phyloP scores from a whole-genome alignment of 2,329 filamentous ascomycete genomes.

The Knoxdaviesia capensis region DNA sequence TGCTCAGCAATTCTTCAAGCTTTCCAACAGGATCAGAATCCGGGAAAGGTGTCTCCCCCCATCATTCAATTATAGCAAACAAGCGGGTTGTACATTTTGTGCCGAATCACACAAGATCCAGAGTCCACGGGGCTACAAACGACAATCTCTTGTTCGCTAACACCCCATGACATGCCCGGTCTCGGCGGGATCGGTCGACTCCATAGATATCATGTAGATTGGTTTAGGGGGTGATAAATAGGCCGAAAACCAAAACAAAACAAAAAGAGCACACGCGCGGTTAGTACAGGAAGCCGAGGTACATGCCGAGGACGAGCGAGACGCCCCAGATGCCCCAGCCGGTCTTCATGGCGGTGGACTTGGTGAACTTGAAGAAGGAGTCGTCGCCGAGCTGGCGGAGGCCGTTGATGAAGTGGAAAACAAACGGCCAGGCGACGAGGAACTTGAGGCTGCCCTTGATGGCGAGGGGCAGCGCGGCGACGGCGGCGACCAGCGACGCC shows the following conservation, averaged over 20 bases:
- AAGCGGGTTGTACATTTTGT: too few species aligned
- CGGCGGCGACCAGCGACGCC: conserved; percentile 37
- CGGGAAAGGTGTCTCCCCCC: too few species aligned
- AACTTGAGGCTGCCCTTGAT: conserved; percentile 38
- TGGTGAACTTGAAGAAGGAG: conserved; percentile 27
- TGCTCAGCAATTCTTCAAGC: too few species aligned
- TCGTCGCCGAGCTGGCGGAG: conserved; percentile 34
- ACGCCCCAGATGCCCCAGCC: conserved; percentile 27
- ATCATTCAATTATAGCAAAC: too few species aligned
- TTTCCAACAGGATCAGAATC: too few species aligned
- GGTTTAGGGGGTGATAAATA: too few species aligned
- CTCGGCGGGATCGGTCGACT: too few species aligned
- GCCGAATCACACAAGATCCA: too few species aligned
- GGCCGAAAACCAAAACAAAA: neutral
- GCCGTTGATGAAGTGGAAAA: conserved; percentile 36
- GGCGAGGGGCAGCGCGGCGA: conserved; percentile 35
- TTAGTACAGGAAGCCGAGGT: conserved; percentile 28
- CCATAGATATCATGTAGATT: too few species aligned
- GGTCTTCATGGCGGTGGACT: conserved; percentile 21
- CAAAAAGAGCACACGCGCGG: neutral
- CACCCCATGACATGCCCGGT: too few species aligned
- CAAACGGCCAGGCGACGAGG: conserved; percentile 35
- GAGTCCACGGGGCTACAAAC: too few species aligned
- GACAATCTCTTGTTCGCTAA: too few species aligned
- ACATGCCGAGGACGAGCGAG: conserved; percentile 20